Evolutionary conservation across 140 eudicot genomes (phyloP), one percentile per base, ranked within the genome.

Genomic region (Anethum foeniculum): DNA sequence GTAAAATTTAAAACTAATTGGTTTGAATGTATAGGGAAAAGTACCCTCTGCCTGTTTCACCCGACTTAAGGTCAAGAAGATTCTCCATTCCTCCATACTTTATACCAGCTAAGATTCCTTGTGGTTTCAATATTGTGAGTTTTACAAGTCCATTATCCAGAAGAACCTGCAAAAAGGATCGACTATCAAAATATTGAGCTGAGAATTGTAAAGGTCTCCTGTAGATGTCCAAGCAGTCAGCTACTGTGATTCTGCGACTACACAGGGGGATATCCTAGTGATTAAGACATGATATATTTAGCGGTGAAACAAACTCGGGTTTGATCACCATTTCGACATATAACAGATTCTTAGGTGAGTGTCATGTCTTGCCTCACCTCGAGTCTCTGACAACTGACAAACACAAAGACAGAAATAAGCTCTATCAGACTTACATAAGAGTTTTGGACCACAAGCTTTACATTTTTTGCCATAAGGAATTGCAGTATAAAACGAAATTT

Each of bases 61-160:
- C 77, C 1, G 87, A 84, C 71, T 81, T 84, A n/a, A 73, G 46
- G 79, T 87, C 88, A 4, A 87, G 81, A 41, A 87, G 81, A 77
- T 87, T 84, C 25, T 84, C 88, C 46, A 87, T 77, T 39, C 90
- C 90, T 81, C 83, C 88, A 74, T 84, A 87, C 81, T 82, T 87
- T 21, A 87, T 84, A 79, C 77, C 89, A 74, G 82, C 82, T 69
- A 86, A 7, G 10, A 86, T 54, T 67, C 89, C 87, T 77, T 86
- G 85, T 81, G 89, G 89, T 49, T 58, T 84, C 32, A 83, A 71
- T 81, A 86, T 72, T 9, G 87, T 86, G n/a, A 86, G 87, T 82
- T 58, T 81, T 48, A 86, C 80, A 3, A 86, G n/a, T 25, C 87
- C 89, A 79, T 86, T 86, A 52, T 84, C 86, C 48, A 83, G 73